Evolutionary conservation across 2,329 filamentous ascomycete genomes (phyloP), one percentile per base, ranked within the genome.

Genomic region (Huntiella decipiens): DNA sequence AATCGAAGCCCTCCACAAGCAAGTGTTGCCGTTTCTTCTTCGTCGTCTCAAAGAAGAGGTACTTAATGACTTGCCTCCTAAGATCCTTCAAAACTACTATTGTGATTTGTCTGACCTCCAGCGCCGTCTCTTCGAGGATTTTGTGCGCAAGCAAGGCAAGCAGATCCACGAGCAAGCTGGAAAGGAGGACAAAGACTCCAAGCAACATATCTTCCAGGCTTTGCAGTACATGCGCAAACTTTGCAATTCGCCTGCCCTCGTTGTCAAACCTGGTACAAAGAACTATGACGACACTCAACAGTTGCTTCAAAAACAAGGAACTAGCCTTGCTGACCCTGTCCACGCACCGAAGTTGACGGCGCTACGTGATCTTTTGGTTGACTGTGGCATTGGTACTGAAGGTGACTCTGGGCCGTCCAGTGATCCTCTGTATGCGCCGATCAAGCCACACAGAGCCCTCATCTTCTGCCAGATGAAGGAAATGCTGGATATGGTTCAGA

Each of bases 401-500:
- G 65, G 65, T n/a, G 71, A 74, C 44, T 62, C 65, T 1, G 40
- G 31, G 4, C 32, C 39, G 4, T 16, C n/a, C n/a, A 73, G 66
- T 44, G 73, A 77, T 50, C 72, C 73, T 2, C 63, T 77, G 12
- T 77, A 77, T 56, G 72, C 84, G 60, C 92, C 87, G 36, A 92
- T 98, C 59, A 94, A 91, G 51, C 91, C 88, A 28, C 91, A 98
- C 59, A 83, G 91, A 38, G 92, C 91, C 0, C 74, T 98, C 22
- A 82, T 98, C 53, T 98, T 98, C 69, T 98, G 91, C 56, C 91
- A 98, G 60, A 95, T 98, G 85, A 98, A 98, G 64, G 91, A 98
- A 61, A 98, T 98, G 92, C 71, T 98, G 17, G 91, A 98, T 61
- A 96, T 98, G 75, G 92, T 98, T 2, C 87, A 96, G 58, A 85